Evolutionary conservation across 805 yeast species (phyloP), one percentile per base, ranked within the genome.

Genomic region (Cephaloascus albidus): DNA sequence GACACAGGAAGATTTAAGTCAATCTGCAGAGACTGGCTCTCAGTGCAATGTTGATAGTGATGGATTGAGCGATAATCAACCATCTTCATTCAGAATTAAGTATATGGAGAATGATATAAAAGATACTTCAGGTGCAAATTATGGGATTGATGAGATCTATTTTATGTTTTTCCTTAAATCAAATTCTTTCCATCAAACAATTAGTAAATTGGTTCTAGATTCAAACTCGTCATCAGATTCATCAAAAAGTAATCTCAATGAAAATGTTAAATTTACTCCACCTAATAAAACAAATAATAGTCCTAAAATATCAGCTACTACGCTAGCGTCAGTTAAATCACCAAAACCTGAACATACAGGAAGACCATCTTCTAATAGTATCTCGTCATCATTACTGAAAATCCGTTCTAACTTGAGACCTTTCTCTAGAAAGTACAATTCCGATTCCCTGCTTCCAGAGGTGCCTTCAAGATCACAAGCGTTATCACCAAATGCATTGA

Each of bases 131-230:
- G 33, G 8, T 4, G 68, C 67, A 1, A 59, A 75, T 1, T 76
- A 57, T 52, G 78, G 78, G 0, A 51, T 78, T n/a, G 88, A 85
- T 50, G 85, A 80, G 37, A 76, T 80, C 44, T 76, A 76, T 44
- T 72, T 88, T 46, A 71, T 85, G 54, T 81, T 85, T 43, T 80
- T 85, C 53, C 12, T 23, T 6, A 12, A 23, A 8, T 6, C 28
- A 23, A 6, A 23, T 23, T 23, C 28, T 8, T 23, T 23, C 28
- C 28, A 23, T 23, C 6, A 23, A 8, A 23, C 6, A 23, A 23
- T 23, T 12, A 8, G 10, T 8, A 6, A 23, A 23, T 23, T 23
- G 33, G 14, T n/a, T 10, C 18, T 6, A n/a, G 15, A 31, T n/a
- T 31, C 33, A 31, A 31, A 31, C 14, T 10, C 6, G 15, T 31